Evolutionary conservation across 1,284 basidiomycete genomes (phyloP), one percentile per base, ranked within the genome.

Genomic region (Vanrija pseudolonga): DNA sequence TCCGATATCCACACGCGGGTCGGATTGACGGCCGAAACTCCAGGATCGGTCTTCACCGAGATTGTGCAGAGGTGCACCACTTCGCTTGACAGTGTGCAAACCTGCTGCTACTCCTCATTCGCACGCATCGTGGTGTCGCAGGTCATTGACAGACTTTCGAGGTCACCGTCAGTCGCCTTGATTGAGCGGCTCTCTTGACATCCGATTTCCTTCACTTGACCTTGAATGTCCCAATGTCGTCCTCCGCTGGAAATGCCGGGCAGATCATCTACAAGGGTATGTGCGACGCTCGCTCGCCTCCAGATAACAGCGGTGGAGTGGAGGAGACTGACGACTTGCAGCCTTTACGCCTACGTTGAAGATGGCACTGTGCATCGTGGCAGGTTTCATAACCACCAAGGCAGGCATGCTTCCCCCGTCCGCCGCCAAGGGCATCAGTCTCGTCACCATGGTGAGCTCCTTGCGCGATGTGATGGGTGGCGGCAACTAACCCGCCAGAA

Each of bases 401-500:
- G 51, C 56, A 6, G 69, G 69, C 0, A 50, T 65, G 22, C 68
- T 76, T 32, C 59, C 67, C 0, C 61, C 68, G 0, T 56, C 60
- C 2, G 61, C 61, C 37, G 68, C 67, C 2, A 67, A 67, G 26
- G 74, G 73, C 8, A 67, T 74, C 36, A 69, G 68, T 50, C 62
- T 68, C 4, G 40, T 76, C 12, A 66, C 63, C 18, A 59, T 76
- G 63, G 74, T 73, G 38, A 57, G 67, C 62, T 9, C n/a, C n/a
- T n/a, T n/a, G n/a, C n/a, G n/a, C n/a, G 11, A 18, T 9, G 19
- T 2, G 3, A 14, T 18, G 18, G 6, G 32, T 23, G 47, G 6
- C 23, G 40, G 24, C 15, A 6, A 19, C 42, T 53, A 24, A 54
- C 26, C 3, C n/a, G 0, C 6, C 20, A 85, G 80, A 89, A 88